Evolutionary conservation across 352 stramenopile species (phyloP).

Genomic region (Phytophthora fragariaefolia): DNA sequence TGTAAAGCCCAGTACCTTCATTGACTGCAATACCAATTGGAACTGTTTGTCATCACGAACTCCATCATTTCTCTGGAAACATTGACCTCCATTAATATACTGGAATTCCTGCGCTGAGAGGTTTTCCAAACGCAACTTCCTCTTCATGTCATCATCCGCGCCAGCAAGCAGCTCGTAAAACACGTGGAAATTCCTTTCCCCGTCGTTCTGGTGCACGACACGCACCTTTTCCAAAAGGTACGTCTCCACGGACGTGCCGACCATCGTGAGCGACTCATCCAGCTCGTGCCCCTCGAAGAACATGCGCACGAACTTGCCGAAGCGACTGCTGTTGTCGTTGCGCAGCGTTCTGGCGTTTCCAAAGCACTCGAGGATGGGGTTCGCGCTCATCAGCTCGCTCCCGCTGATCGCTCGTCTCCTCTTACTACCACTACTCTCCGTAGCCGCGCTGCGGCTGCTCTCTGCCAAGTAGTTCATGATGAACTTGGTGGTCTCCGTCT

Average conservation of each 20-base stretch:
- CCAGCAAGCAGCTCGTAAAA: constrained; percentile 82
- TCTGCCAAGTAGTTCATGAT: constrained; percentile 76
- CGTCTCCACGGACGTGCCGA: constrained; percentile 78
- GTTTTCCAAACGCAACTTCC: constrained; percentile 44
- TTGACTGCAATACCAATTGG: constrained; percentile 63
- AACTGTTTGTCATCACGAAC: constrained; percentile 74
- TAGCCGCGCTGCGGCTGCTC: constrained; percentile 16
- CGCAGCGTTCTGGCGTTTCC: constrained; percentile 79
- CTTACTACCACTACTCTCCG: constrained; percentile 9
- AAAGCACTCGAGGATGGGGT: constrained; percentile 89
- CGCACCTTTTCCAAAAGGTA: constrained; percentile 95
- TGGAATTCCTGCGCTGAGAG: constrained; percentile 56
- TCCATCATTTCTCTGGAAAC: constrained; percentile 71
- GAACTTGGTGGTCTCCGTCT: constrained; percentile 97
- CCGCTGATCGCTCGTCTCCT: constrained; percentile 49
- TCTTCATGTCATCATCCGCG: constrained; percentile 55
- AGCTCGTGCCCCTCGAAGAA: constrained; percentile 63
- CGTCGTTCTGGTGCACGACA: constrained; percentile 74
- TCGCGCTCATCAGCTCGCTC: constrained; percentile 77
- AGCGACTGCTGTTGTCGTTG: constrained; percentile 88
- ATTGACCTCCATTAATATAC: constrained; percentile 74
- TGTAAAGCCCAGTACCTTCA: constrained; percentile 78
- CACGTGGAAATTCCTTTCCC: constrained; percentile 85
- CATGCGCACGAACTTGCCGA: constrained; percentile 91
- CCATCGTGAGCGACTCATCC: constrained; percentile 56